These are phyloP conservation scores for Barnettozyma botsteinii DNA, from an alignment of 805 yeast species.

Conservation along the genomic window DNA sequence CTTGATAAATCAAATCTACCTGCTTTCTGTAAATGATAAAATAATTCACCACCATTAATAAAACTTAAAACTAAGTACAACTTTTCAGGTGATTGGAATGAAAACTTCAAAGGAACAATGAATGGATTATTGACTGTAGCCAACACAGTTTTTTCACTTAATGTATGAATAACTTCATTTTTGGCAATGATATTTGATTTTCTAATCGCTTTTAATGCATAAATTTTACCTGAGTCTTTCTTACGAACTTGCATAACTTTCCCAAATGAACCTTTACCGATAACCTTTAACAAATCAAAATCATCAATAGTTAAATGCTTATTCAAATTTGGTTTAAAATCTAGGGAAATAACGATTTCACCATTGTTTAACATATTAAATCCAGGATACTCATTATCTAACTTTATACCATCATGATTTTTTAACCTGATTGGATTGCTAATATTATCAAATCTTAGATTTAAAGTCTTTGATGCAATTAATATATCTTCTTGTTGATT, in stretches of 20 bases:
- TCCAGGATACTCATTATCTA: slow-evolving; percentile 28
- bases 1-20: slow-evolving; percentile 86
- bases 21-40: slow-evolving; percentile 87
- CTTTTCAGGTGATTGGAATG: slow-evolving; percentile 96
- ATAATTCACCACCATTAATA: slow-evolving; percentile 95
- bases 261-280: slow-evolving; percentile 97
- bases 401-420: slow-evolving; percentile 55
- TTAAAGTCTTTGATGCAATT: slow-evolving; percentile 64
- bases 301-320: slow-evolving; percentile 81
- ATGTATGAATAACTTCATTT: slow-evolving; percentile 91
- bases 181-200: slow-evolving; percentile 92
- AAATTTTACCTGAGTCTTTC: slow-evolving; percentile 89
- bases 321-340: slow-evolving; percentile 60
- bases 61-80: slow-evolving; percentile 85
- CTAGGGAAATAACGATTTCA: slow-evolving; percentile 55
- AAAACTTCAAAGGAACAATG: slow-evolving; percentile 92
- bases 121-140: slow-evolving; percentile 93
- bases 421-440: slow-evolving; percentile 51
- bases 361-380: slow-evolving; percentile 31
- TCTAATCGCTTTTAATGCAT: slow-evolving; percentile 89
- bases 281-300: slow-evolving; percentile 87
- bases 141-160: slow-evolving; percentile 92
- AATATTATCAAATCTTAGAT: slow-evolving; percentile 46
- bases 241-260: slow-evolving; percentile 98
- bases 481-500: slow-evolving; percentile 46